A percentile compares a stretch with the other conserved stretches of the same genome.
Evolutionary conservation across 192 early-diverging fungal species (phyloP).

Genomic region (Podila horticola): DNA sequence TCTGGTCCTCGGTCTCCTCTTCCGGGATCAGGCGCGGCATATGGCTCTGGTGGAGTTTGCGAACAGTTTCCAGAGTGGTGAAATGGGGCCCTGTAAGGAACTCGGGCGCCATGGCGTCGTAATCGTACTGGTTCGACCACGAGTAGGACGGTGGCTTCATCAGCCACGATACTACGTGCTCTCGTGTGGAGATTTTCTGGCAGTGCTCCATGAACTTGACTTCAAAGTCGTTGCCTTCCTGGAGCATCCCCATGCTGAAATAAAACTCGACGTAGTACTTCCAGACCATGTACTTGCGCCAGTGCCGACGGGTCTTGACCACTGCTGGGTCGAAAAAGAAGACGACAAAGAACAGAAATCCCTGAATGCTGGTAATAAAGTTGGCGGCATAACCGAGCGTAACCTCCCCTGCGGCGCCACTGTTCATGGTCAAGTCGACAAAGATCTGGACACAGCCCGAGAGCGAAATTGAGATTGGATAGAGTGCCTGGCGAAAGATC

Average conservation of each 20-base stretch:
- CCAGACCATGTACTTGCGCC: conserved; percentile 44
- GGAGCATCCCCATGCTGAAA: conserved; percentile 35
- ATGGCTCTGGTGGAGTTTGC: background rate
- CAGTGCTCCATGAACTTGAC: conserved; percentile 27
- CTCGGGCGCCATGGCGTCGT: conserved; percentile 24
- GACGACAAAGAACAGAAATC: conserved; percentile 42
- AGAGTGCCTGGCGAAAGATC: conserved; percentile 39
- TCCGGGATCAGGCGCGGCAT: background rate
- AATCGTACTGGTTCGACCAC: conserved; percentile 34
- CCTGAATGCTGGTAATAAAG: conserved; percentile 36
- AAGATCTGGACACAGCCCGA: conserved; percentile 42
- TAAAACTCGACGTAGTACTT: conserved; percentile 48
- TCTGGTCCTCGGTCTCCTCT: background rate
- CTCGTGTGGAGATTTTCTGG: background rate
- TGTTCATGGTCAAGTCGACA: conserved; percentile 23
- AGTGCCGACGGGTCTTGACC: conserved; percentile 25
- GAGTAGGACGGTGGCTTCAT: conserved; percentile 34
- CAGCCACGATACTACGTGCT: conserved; percentile 10
- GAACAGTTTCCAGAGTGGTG: background rate
- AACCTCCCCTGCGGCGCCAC: background rate
- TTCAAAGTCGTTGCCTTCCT: conserved; percentile 33
- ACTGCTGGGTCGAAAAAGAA: conserved; percentile 47
- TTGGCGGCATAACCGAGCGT: conserved; percentile 16
- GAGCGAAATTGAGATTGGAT: conserved; percentile 36
- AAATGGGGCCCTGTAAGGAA: conserved; percentile 33